Conservation (phyloP, 1,284 basidiomycete genomes). For the Boletus smithii region DNA sequence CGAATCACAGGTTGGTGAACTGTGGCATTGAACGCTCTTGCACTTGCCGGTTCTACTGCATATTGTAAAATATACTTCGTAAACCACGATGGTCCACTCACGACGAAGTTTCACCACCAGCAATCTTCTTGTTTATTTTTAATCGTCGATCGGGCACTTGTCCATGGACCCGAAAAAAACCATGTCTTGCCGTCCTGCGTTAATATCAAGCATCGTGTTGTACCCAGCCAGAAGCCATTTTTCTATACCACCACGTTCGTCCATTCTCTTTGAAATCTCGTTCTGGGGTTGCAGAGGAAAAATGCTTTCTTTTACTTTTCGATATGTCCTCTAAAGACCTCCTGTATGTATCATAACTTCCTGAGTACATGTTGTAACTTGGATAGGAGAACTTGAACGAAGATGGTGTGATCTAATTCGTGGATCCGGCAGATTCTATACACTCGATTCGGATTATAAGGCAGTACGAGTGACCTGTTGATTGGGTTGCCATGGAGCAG, state of each 20-base stretch:
- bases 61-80: constrained; percentile 3
- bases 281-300: constrained; percentile 8
- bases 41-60: neutral
- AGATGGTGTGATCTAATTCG: neutral
- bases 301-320: constrained; percentile 20
- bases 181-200: constrained; percentile 14
- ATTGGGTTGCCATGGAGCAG: neutral
- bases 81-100: neutral
- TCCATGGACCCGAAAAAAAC: constrained; percentile 24
- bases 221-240: constrained; percentile 24
- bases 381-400: neutral
- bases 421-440: too few relatives aligned
- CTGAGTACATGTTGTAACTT: neutral
- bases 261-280: constrained; percentile 4
- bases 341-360: constrained; percentile 24
- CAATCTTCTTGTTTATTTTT: constrained; percentile 33
- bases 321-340: constrained; percentile 17
- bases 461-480: neutral
- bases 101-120: constrained; percentile 4
- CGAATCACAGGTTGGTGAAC: constrained; percentile 53
- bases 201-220: constrained; percentile 33
- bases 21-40: constrained; percentile 51
- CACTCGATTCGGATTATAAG: too few relatives aligned
- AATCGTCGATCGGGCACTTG: constrained; percentile 17
- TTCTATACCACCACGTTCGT: constrained; percentile 27